These are phyloP conservation scores for Knoxdaviesia capensis DNA, from an alignment of 2,329 filamentous ascomycete species.

Conservation along the genomic window DNA sequence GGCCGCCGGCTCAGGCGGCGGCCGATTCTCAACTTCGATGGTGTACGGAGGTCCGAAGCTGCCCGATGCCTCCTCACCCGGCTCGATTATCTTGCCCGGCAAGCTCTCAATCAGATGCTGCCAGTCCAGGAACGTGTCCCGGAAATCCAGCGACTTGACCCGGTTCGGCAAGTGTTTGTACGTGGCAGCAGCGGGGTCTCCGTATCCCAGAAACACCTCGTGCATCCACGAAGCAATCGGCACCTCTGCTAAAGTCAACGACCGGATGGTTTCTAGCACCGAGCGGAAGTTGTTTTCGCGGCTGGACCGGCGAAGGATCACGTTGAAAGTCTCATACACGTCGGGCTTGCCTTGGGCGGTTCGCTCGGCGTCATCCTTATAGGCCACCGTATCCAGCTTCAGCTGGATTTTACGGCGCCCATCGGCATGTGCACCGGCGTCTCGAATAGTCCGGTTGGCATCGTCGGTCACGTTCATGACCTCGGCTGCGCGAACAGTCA, in stretches of 20 bases:
- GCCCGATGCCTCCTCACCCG: constrained; percentile 46
- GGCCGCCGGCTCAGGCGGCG: constrained; percentile 24
- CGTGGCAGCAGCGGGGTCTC: constrained; percentile 71
- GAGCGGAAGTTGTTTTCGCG: constrained; percentile 96
- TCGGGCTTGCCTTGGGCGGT: constrained; percentile 48
- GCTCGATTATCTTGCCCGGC: constrained; percentile 71
- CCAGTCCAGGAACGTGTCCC: constrained; percentile 92
- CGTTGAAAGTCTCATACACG: constrained; percentile 67
- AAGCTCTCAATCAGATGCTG: constrained; percentile 79
- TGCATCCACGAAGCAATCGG: constrained; percentile 82
- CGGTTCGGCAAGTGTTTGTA: constrained; percentile 68
- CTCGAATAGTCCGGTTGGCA: constrained; percentile 52
- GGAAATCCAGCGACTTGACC: constrained; percentile 64
- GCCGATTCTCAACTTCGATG: constrained; percentile 43
- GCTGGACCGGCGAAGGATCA: constrained; percentile 63
- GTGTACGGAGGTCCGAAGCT: constrained; percentile 81
- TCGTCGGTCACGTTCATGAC: constrained; percentile 76
- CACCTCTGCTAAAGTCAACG: constrained; percentile 65
- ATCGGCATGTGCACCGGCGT: constrained; percentile 40
- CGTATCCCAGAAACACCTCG: constrained; percentile 94
- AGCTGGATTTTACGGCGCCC: constrained; percentile 56
- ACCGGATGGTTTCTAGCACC: constrained; percentile 78
- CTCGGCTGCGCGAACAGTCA: constrained; percentile 60
- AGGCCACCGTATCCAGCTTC: constrained; percentile 60
- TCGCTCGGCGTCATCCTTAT: constrained; percentile 53